phyloP scores from a whole-genome alignment of 164 flowering plant species.

The Hamamelis virginiana region DNA sequence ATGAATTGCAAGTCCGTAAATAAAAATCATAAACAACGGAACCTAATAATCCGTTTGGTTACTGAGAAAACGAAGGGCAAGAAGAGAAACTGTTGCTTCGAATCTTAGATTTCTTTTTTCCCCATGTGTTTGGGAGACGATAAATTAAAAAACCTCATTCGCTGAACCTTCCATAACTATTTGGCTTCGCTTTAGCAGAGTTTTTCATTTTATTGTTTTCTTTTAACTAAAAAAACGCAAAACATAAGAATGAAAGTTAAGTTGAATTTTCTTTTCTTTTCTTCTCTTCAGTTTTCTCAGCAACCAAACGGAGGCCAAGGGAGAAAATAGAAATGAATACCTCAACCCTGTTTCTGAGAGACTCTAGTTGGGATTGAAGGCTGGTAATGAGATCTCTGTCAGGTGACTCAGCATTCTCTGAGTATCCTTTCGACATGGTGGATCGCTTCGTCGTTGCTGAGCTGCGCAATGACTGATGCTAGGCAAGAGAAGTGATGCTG shows the following conservation, averaged over 20 bases:
- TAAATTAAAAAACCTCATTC: neutral
- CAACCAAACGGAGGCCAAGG: neutral
- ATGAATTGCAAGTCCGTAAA: neutral
- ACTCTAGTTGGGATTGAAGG: conserved; percentile 27
- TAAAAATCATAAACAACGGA: too few relatives aligned
- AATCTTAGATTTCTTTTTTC: neutral
- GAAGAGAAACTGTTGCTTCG: neutral
- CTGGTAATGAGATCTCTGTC: conserved; percentile 2
- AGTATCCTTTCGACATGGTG: neutral
- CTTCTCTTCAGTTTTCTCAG: neutral
- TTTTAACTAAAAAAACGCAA: too few relatives aligned
- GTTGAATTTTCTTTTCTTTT: neutral
- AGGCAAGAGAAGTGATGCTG: too few relatives aligned
- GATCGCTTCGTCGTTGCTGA: neutral
- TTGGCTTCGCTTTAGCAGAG: too few relatives aligned
- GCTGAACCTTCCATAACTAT: neutral
- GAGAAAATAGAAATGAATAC: conserved; percentile 16
- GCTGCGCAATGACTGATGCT: too few relatives aligned
- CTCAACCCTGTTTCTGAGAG: conserved; percentile 35
- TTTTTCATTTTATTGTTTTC: too few relatives aligned
- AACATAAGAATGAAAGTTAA: neutral
- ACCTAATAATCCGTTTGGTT: neutral
- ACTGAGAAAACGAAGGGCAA: neutral
- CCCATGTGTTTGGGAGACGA: too few relatives aligned
- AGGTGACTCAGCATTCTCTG: neutral